phyloP scores from a whole-genome alignment of 106 monocot species.

The Phalaenopsis equestris region DNA sequence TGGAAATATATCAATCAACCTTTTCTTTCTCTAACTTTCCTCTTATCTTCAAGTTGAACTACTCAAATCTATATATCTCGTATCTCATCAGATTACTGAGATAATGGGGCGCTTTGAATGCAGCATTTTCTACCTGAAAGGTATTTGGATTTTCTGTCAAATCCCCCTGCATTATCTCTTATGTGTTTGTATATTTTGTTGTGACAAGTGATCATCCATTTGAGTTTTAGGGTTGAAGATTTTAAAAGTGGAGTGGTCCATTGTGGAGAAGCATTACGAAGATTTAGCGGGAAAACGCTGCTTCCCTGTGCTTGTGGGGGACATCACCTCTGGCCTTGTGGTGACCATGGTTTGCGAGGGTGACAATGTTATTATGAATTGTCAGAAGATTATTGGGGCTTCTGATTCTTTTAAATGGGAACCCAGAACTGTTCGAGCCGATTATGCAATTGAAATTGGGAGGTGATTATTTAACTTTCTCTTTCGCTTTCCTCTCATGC shows the following conservation, averaged over 20 bases:
- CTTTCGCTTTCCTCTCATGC: not conserved
- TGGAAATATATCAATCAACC: constrained; percentile 26
- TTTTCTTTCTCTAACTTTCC: not conserved
- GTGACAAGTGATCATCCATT: not conserved
- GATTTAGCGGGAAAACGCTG: constrained; percentile 77
- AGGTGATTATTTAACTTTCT: constrained; percentile 30
- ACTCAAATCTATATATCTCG: not conserved
- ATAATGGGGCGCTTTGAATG: constrained; percentile 85
- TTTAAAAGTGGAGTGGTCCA: constrained; percentile 58
- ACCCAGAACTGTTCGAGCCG: constrained; percentile 89
- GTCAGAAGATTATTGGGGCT: constrained; percentile 82
- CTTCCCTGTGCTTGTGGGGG: constrained; percentile 74
- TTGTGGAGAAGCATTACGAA: constrained; percentile 93
- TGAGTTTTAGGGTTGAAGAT: constrained; percentile 60
- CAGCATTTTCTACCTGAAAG: constrained; percentile 85
- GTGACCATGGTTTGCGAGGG: constrained; percentile 99
- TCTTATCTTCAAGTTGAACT: not conserved
- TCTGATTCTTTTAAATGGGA: constrained; percentile 65
- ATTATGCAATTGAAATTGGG: constrained; percentile 65
- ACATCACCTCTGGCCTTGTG: constrained; percentile 90
- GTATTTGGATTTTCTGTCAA: constrained; percentile 17
- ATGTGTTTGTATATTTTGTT: not conserved
- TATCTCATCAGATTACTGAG: constrained; percentile 45
- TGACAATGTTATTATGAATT: constrained; percentile 64
- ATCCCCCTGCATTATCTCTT: not conserved